These are phyloP conservation scores for Neoascochyta sp. DNA, from an alignment of 2,329 filamentous ascomycete genomes.

Conservation along the genomic window DNA sequence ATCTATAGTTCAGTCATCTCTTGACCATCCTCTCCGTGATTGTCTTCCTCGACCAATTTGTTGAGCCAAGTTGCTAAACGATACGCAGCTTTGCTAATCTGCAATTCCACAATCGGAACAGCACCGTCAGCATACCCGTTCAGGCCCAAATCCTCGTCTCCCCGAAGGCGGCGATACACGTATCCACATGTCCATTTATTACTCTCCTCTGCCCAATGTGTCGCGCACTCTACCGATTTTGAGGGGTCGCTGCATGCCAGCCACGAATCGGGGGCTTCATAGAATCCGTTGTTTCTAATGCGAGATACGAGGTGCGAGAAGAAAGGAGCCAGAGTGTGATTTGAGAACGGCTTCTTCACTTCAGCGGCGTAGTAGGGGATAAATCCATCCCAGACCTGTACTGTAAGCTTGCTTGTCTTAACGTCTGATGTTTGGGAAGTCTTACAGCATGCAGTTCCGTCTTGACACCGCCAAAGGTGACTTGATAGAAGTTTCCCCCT, in stretches of 20 bases:
- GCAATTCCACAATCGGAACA: conserved; percentile 41
- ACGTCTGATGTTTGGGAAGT: background rate
- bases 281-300: conserved; percentile 36
- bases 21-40: conserved; percentile 5
- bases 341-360: conserved; percentile 33
- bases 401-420: conserved; percentile 7
- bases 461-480: conserved; percentile 33
- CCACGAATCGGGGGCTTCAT: conserved; percentile 37
- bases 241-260: conserved; percentile 34
- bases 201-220: conserved; percentile 38
- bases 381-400: conserved; percentile 40
- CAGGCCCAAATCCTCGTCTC: conserved; percentile 33
- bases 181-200: conserved; percentile 42
- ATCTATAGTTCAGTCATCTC: conserved; percentile 16
- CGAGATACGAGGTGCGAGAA: conserved; percentile 35
- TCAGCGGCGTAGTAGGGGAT: conserved; percentile 39
- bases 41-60: conserved; percentile 22
- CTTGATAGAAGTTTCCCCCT: conserved; percentile 39
- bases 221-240: conserved; percentile 33
- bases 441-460: conserved; percentile 41
- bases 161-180: conserved; percentile 33
- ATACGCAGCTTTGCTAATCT: conserved; percentile 42
- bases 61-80: conserved; percentile 42
- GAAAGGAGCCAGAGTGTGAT: conserved; percentile 35
- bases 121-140: conserved; percentile 39